These are phyloP conservation scores for Cladosporium sp. DNA, from an alignment of 2,329 filamentous ascomycete species.

Conservation along the genomic window DNA sequence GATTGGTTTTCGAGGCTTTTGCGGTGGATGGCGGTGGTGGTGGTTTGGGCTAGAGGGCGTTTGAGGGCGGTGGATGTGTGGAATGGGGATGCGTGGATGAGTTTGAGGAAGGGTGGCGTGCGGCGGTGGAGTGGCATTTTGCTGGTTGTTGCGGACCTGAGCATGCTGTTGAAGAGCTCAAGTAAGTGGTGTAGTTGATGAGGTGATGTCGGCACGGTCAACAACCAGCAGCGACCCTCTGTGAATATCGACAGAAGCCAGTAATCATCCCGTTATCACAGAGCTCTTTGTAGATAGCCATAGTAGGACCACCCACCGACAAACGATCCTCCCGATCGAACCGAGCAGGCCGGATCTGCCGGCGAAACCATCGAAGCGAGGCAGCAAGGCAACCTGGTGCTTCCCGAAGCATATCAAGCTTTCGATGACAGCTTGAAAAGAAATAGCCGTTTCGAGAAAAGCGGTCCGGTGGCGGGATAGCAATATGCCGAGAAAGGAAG, in stretches of 20 bases:
- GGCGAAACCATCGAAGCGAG: neutral
- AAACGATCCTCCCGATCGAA: neutral
- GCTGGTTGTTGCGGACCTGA: neutral
- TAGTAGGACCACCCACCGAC: no score
- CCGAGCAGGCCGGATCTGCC: conserved; percentile 4
- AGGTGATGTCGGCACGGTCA: no score
- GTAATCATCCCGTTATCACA: neutral
- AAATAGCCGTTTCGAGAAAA: conserved; percentile 7
- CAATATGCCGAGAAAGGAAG: neutral
- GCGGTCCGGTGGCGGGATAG: conserved; percentile 8
- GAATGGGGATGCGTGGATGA: conserved; percentile 2
- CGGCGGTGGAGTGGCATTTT: neutral
- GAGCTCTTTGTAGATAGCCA: neutral
- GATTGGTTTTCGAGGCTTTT: conserved; percentile 12
- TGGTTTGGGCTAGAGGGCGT: neutral
- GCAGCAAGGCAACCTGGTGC: neutral
- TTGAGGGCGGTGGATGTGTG: conserved; percentile 4
- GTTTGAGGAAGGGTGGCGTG: neutral
- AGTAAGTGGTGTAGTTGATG: neutral
- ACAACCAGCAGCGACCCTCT: no score
- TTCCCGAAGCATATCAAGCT: neutral
- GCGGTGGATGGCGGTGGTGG: conserved; percentile 4
- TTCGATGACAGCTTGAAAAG: neutral
- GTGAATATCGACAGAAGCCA: neutral
- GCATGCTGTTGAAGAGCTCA: neutral